Conservation (phyloP, 2,329 filamentous ascomycete genomes). For the Cryoendolithus antarcticus region DNA sequence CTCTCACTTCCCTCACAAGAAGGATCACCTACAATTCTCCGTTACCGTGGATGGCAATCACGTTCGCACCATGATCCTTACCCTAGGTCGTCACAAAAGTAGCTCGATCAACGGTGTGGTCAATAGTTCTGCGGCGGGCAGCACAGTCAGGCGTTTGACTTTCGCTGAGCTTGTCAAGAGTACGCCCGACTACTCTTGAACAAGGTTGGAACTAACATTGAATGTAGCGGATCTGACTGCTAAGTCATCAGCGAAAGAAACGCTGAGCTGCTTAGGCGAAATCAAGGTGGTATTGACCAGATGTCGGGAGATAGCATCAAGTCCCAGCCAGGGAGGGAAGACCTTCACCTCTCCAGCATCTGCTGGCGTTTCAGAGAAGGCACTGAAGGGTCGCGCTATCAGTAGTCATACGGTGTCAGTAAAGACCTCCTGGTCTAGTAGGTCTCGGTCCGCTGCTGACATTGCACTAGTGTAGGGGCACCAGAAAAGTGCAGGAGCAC, state of each 20-base stretch:
- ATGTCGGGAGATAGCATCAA: background rate
- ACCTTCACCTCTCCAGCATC: background rate
- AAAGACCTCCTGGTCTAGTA: background rate
- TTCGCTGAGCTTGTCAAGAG: slow-evolving; percentile 12
- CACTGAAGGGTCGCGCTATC: slow-evolving; percentile 17
- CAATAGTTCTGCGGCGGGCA: background rate
- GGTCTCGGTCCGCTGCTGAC: no score
- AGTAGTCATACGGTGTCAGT: slow-evolving; percentile 13
- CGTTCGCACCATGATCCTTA: background rate
- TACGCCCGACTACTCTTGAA: no score
- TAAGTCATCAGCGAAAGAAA: background rate
- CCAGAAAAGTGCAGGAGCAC: background rate
- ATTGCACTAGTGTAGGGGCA: background rate
- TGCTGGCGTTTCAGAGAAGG: slow-evolving; percentile 12
- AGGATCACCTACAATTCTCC: slow-evolving; percentile 1
- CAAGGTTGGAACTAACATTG: no score
- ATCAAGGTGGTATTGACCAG: slow-evolving; percentile 6
- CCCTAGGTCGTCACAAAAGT: no score
- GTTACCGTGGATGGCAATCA: slow-evolving; percentile 11
- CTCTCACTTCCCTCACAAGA: background rate
- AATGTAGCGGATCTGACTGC: slow-evolving; percentile 5
- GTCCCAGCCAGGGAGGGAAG: background rate
- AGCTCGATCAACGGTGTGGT: no score
- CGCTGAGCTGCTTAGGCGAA: slow-evolving; percentile 9
- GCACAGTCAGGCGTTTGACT: slow-evolving; percentile 3